phyloP scores from a whole-genome alignment of 83 land plant genomes.

The Larix sibirica region DNA sequence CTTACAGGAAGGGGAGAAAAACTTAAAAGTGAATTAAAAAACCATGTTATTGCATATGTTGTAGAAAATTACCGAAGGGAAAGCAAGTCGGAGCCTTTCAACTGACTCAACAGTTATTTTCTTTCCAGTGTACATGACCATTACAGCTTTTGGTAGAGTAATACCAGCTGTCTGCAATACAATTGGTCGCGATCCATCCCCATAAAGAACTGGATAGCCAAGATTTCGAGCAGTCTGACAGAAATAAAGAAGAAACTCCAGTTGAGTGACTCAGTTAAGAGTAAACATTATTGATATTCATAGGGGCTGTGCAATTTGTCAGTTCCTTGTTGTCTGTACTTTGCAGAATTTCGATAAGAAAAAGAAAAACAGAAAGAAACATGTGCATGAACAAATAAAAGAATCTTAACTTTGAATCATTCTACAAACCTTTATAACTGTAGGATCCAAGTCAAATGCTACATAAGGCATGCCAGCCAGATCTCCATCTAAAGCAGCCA shows the following conservation, averaged over 20 bases:
- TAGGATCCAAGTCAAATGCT: slow-evolving; percentile 91
- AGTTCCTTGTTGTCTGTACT: neutral
- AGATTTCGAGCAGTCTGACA: slow-evolving; percentile 76
- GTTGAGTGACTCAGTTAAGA: neutral
- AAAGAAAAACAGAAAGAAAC: neutral
- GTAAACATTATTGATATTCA: slow-evolving; percentile 1
- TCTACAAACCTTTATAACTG: slow-evolving; percentile 73
- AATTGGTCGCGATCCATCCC: slow-evolving; percentile 93
- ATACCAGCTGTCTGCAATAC: slow-evolving; percentile 96
- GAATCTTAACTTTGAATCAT: neutral
- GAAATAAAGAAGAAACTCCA: neutral
- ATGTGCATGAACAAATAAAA: neutral
- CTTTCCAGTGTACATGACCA: slow-evolving; percentile 88
- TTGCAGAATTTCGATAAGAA: neutral
- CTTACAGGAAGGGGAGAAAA: neutral
- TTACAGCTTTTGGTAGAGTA: slow-evolving; percentile 85
- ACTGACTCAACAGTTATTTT: slow-evolving; percentile 75
- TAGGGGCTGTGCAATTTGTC: no score
- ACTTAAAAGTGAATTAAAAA: neutral
- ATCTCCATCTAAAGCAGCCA: slow-evolving; percentile 75
- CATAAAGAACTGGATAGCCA: slow-evolving; percentile 94
- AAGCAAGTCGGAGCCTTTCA: slow-evolving; percentile 85
- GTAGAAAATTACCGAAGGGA: slow-evolving; percentile 63
- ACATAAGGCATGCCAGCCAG: slow-evolving; percentile 80
- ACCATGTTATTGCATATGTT: slow-evolving; percentile 3